Evolutionary conservation across 2,329 filamentous ascomycete species (phyloP).

Genomic region (Talaromyces piceae): DNA sequence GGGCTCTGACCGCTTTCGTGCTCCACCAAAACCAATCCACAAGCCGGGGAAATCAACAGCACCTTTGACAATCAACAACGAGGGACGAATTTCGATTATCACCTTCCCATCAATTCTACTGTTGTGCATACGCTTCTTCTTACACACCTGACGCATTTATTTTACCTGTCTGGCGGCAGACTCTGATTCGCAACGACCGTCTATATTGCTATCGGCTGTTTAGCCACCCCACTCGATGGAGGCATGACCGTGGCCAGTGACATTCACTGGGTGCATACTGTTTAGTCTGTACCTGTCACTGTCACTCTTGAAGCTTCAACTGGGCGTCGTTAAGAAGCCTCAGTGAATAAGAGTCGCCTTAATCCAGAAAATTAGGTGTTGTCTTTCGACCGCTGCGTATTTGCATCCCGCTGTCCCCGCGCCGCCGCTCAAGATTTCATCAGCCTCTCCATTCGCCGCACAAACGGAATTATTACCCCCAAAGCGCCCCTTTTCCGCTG

Average conservation of each 20-base stretch:
- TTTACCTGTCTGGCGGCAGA: background rate
- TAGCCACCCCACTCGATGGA: slow-evolving; percentile 13
- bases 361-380: background rate
- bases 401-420: background rate
- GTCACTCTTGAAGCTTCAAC: background rate
- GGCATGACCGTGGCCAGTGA: slow-evolving; percentile 13
- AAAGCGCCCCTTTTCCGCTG: background rate
- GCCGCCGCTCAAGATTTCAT: background rate
- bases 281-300: slow-evolving; percentile 2
- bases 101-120: background rate
- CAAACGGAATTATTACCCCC: background rate
- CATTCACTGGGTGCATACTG: slow-evolving; percentile 10
- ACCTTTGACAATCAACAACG: background rate
- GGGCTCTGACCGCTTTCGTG: slow-evolving; percentile 7
- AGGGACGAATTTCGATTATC: background rate
- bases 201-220: slow-evolving; percentile 6
- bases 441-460: background rate
- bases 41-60: slow-evolving; percentile 8
- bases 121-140: background rate
- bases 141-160: background rate
- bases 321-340: background rate
- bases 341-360: background rate
- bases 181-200: background rate
- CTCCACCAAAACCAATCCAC: slow-evolving; percentile 7
- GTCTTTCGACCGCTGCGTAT: background rate